Evolutionary conservation across 1,139 yeast species (phyloP).

Genomic region (Suzukiozyma palmioleophila): DNA sequence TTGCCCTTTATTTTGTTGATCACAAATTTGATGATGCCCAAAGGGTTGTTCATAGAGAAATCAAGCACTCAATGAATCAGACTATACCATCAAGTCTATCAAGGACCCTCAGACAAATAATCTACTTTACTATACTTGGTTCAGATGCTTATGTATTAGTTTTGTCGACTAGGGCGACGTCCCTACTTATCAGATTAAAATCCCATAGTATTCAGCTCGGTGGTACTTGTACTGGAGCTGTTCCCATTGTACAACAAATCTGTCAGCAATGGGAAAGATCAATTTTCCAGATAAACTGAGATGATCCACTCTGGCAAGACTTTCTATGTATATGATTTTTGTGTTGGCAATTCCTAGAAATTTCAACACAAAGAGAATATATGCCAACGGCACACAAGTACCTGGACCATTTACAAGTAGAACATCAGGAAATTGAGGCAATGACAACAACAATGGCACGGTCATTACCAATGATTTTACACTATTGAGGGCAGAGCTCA

Average conservation of each 20-base stretch:
- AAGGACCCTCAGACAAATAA: too few relatives aligned
- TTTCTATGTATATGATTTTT: constrained; percentile 75
- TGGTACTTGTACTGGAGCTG: constrained; percentile 49
- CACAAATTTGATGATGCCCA: too few relatives aligned
- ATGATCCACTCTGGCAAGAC: constrained; percentile 75
- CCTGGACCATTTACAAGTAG: constrained; percentile 92
- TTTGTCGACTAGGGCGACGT: too few relatives aligned
- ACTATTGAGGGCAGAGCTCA: constrained; percentile 53
- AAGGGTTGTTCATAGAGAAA: too few relatives aligned
- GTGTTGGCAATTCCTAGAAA: constrained; percentile 49
- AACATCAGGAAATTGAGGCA: constrained; percentile 40
- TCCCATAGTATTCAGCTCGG: constrained; percentile 73
- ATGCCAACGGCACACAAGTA: constrained; percentile 75
- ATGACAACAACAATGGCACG: constrained; percentile 13
- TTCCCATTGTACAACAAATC: constrained; percentile 92
- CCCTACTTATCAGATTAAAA: constrained; percentile 45
- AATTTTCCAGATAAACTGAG: constrained; percentile 76
- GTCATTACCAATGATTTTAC: constrained; percentile 33
- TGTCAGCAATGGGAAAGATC: constrained; percentile 63
- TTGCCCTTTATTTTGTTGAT: too few relatives aligned
- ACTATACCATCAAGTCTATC: too few relatives aligned
- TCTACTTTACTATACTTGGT: too few relatives aligned
- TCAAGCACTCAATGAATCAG: too few relatives aligned
- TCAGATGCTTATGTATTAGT: too few relatives aligned
- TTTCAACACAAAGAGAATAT: constrained; percentile 52